phyloP scores from a whole-genome alignment of 805 yeast genomes.

The Debaryomyces tyrocola region DNA sequence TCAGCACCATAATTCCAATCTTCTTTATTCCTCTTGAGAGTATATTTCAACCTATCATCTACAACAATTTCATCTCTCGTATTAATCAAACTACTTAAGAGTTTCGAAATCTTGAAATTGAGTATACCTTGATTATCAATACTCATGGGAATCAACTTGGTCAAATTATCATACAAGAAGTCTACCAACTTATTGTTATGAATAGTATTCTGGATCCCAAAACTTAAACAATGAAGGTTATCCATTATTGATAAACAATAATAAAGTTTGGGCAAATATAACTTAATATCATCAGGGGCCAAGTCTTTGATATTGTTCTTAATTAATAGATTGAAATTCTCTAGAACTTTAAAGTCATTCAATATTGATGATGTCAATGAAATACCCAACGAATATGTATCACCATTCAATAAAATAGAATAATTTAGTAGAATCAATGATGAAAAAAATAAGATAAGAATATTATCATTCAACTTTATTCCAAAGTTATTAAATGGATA shows the following conservation, averaged over 20 bases:
- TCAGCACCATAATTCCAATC: background rate
- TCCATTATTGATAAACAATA: conserved; percentile 45
- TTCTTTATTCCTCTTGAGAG: background rate
- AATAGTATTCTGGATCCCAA: conserved; percentile 28
- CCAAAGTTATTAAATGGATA: conserved; percentile 33
- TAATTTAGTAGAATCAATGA: conserved; percentile 48
- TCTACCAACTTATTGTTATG: conserved; percentile 5
- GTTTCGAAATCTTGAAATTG: conserved; percentile 12
- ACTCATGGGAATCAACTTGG: conserved; percentile 15
- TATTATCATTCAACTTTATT: conserved; percentile 23
- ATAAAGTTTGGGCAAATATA: conserved; percentile 45
- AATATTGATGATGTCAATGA: conserved; percentile 52
- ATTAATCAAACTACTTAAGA: conserved; percentile 14
- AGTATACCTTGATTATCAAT: conserved; percentile 5
- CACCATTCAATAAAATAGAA: conserved; percentile 58
- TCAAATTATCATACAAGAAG: conserved; percentile 11
- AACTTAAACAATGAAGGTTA: conserved; percentile 28
- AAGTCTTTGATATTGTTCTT: conserved; percentile 22
- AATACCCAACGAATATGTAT: conserved; percentile 57
- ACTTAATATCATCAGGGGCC: conserved; percentile 23
- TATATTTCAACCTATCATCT: background rate
- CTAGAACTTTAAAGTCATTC: conserved; percentile 56
- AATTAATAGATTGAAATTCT: conserved; percentile 40
- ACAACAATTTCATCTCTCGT: conserved; percentile 16
- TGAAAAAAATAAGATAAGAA: conserved; percentile 27